A percentile compares a stretch with the other conserved stretches of the same genome.
Conservation (phyloP, 441 rosid species). For the Hypseocharis bilobata region DNA sequence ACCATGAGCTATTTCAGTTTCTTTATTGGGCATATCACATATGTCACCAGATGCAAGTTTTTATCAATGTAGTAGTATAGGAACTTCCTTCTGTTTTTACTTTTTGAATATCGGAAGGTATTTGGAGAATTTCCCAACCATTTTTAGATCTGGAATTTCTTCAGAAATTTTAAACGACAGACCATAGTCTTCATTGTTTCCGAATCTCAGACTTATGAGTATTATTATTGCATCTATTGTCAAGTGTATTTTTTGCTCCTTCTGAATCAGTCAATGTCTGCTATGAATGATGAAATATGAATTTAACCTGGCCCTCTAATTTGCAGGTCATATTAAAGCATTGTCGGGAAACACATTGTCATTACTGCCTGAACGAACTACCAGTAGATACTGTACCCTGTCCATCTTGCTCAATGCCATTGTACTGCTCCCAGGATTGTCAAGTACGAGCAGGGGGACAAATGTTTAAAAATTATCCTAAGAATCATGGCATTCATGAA, state of each 20-base stretch:
- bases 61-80: background rate
- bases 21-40: background rate
- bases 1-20: conserved; percentile 3
- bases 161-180: background rate
- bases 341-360: conserved; percentile 64
- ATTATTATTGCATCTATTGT: background rate
- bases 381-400: conserved; percentile 65
- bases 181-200: background rate
- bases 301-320: conserved; percentile 7
- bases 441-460: conserved; percentile 50
- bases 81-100: background rate
- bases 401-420: conserved; percentile 53
- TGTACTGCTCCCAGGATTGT: conserved; percentile 73
- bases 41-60: background rate
- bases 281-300: conserved; percentile 13
- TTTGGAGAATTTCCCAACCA: background rate
- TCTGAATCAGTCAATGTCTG: background rate
- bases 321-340: conserved; percentile 55
- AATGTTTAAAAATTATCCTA: conserved; percentile 18
- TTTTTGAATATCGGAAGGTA: background rate
- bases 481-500: conserved; percentile 20
- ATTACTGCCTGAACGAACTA: conserved; percentile 70
- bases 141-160: background rate
- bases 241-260: background rate
- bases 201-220: background rate